These are phyloP conservation scores for Dioscorea cayenensis DNA, from an alignment of 116 monocot species.

Conservation along the genomic window DNA sequence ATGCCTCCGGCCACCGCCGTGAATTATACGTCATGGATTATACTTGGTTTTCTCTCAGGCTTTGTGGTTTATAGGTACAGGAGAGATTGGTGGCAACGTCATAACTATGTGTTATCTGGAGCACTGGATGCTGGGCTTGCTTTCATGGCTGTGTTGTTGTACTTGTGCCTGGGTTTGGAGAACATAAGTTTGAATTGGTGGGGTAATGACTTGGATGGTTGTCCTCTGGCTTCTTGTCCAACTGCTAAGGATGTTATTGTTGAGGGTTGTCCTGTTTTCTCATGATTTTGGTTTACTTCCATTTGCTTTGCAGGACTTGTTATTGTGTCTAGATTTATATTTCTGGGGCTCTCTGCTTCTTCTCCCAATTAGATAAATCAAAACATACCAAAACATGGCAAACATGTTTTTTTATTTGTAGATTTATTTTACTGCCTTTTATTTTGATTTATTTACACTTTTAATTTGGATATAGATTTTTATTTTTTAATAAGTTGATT, in stretches of 20 bases:
- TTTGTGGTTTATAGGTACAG: constrained; percentile 50
- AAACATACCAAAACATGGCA: too few relatives aligned
- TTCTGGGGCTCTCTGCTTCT: too few relatives aligned
- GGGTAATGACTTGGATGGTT: constrained; percentile 61
- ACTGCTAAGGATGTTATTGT: constrained; percentile 49
- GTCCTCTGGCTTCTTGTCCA: constrained; percentile 60
- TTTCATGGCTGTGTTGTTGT: constrained; percentile 59
- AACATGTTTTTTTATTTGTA: too few relatives aligned
- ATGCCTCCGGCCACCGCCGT: constrained; percentile 69
- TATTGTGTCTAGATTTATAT: too few relatives aligned
- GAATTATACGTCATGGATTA: constrained; percentile 54
- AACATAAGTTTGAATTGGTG: constrained; percentile 43
- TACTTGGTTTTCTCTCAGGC: constrained; percentile 48
- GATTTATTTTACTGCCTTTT: too few relatives aligned
- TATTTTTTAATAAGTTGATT: too few relatives aligned
- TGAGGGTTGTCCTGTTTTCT: constrained; percentile 46
- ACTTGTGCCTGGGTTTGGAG: constrained; percentile 38
- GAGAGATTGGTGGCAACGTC: constrained; percentile 55
- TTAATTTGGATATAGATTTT: too few relatives aligned
- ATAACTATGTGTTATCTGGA: constrained; percentile 63
- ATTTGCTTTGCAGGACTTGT: background rate
- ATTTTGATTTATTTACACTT: too few relatives aligned
- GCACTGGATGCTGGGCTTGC: constrained; percentile 63
- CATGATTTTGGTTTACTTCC: background rate
- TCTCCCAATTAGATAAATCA: too few relatives aligned